These are phyloP conservation scores for Leonotis leonurus DNA, from an alignment of 257 asterid species.

Conservation along the genomic window DNA sequence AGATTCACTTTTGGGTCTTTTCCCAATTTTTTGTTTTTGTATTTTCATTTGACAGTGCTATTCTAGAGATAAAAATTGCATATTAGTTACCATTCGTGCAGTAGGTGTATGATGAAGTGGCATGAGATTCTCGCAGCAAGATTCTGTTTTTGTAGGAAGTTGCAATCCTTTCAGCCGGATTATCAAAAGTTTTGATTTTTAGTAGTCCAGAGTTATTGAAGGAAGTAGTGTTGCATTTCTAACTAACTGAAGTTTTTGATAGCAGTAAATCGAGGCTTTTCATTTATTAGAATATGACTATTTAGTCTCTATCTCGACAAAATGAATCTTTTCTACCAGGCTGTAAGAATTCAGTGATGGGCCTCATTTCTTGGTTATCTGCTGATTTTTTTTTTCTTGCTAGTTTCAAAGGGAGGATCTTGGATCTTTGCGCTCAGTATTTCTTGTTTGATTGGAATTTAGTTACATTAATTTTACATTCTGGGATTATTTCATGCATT, in stretches of 20 bases:
- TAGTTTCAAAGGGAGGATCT: not conserved
- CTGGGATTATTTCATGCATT: not conserved
- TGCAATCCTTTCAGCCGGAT: constrained; percentile 6
- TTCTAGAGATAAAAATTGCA: not conserved
- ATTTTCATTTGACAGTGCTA: not conserved
- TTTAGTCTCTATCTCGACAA: not conserved
- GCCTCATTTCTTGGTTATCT: not conserved
- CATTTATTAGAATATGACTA: not conserved
- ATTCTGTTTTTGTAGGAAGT: constrained; percentile 15
- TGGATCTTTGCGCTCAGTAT: too few species aligned
- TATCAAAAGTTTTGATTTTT: constrained; percentile 18
- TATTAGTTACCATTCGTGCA: not conserved
- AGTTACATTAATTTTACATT: too few species aligned
- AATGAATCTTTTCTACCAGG: not conserved
- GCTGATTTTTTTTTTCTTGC: not conserved
- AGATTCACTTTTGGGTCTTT: constrained; percentile 2
- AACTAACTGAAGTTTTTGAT: not conserved
- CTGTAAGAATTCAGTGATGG: not conserved
- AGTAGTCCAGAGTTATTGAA: constrained; percentile 11
- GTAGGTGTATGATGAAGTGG: constrained; percentile 18
- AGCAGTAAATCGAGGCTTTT: not conserved
- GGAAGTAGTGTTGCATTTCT: constrained; percentile 1
- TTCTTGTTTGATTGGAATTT: too few species aligned
- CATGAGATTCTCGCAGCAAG: constrained; percentile 13
- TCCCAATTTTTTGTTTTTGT: not conserved